Evolutionary conservation across 371 early-diverging fungal genomes (phyloP).

Genomic region (Mortierella sp.): DNA sequence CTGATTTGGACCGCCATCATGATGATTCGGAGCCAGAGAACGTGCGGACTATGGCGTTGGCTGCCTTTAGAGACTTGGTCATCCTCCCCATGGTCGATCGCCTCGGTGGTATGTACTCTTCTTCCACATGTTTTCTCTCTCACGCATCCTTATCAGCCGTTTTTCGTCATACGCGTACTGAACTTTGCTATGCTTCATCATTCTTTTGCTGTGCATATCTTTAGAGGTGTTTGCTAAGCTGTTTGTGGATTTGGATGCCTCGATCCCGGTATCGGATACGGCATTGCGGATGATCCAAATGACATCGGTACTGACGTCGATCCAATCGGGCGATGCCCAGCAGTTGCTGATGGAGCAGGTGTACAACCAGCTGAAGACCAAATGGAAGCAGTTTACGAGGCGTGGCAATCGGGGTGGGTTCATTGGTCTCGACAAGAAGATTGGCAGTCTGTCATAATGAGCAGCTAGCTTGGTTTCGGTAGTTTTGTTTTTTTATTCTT

Average conservation of each 20-base stretch:
- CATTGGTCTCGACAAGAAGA: constrained; percentile 61
- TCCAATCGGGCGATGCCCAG: constrained; percentile 64
- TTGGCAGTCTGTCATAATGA: not conserved
- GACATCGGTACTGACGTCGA: constrained; percentile 76
- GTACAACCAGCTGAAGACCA: constrained; percentile 66
- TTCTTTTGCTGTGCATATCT: not conserved
- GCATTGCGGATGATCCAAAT: constrained; percentile 84
- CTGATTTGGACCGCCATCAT: constrained; percentile 24
- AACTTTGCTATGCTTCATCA: not conserved
- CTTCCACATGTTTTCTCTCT: not conserved
- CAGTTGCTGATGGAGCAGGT: constrained; percentile 71
- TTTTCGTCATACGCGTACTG: not conserved
- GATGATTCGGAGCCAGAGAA: constrained; percentile 59
- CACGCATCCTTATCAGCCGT: not conserved
- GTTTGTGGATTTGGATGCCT: constrained; percentile 77
- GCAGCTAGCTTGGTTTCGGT: not conserved
- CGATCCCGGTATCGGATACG: constrained; percentile 77
- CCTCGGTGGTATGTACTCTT: constrained; percentile 69
- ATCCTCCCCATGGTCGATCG: constrained; percentile 76
- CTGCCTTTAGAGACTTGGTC: constrained; percentile 79
- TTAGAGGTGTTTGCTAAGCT: constrained; percentile 77
- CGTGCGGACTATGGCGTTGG: constrained; percentile 76
- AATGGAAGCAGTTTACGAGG: constrained; percentile 75
- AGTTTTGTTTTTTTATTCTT: not conserved
- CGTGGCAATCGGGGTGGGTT: constrained; percentile 73